Evolutionary conservation across 192 early-diverging fungal species (phyloP), one percentile per base, ranked within the genome.

Genomic region (Coemansia sp.): DNA sequence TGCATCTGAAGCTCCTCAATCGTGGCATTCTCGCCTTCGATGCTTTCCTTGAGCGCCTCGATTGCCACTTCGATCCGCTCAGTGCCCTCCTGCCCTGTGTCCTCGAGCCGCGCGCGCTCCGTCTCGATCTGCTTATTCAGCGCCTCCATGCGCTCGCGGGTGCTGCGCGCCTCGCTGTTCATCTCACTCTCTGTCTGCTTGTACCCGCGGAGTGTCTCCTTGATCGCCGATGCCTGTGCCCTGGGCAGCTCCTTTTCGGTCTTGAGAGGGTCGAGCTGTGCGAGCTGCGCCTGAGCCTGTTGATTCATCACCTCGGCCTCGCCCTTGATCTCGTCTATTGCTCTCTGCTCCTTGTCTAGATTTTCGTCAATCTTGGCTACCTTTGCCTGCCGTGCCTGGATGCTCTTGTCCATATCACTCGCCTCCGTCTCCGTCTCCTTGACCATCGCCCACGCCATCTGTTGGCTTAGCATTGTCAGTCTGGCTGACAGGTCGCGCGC

Each of bases 381-480:
- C 57, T 75, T 75, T 20, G 41, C 34, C 23, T 50, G 38, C 30
- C 58, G 62, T 8, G 52, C 44, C 17, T 69, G 60, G 33, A 86
- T 57, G 8, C 48, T 54, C 28, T 73, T 65, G 50, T 68, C 79
- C 6, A 57, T 28, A 4, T 67, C 23, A 34, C 68, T 58, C 27
- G 82, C 84, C 34, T 75, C 67, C 3, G 76, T 69, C 29, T 87
- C 87, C 54, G 72, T 67, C 34, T 88, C 85, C 20, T 79, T 67
- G 25, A 79, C 61, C 11, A 83, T 76, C 17, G 88, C 84, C 94
- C 94, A 97, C 2, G 87, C 89, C 45, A 90, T 70, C 72, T 90
- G 82, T 28, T 90, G 83, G 58, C 88, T 86, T 28, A 92, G 68
- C 0, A 55, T 44, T 6, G 85, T 72, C 28, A 90, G 62, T n/a